A percentile compares a stretch with the other conserved stretches of the same genome.
Conservation (phyloP, 768 basidiomycete genomes). For the Naematelia aurantialba region DNA sequence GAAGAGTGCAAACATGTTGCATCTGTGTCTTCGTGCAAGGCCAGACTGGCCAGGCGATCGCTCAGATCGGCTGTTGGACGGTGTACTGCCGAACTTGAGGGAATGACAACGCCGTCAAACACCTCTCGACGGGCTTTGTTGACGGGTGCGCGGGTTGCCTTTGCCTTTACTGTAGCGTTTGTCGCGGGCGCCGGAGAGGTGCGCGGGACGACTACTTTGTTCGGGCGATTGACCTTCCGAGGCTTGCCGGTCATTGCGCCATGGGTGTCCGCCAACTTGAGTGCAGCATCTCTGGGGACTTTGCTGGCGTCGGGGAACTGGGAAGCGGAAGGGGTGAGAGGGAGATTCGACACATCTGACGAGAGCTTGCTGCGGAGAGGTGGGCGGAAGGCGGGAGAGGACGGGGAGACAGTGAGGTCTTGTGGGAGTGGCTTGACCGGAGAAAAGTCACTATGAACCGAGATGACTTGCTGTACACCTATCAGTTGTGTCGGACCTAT, state of each 20-base stretch:
- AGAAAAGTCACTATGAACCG: slow-evolving; percentile 32
- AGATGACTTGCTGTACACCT: slow-evolving; percentile 36
- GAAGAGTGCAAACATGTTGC: no score
- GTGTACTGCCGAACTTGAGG: slow-evolving; percentile 6
- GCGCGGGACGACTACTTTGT: neutral
- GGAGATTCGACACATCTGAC: neutral
- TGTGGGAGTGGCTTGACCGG: neutral
- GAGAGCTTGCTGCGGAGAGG: slow-evolving; percentile 28
- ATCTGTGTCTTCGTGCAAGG: neutral
- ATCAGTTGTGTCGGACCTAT: neutral
- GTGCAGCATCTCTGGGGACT: neutral
- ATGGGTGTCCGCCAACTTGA: no score
- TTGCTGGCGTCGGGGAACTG: neutral
- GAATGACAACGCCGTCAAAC: slow-evolving; percentile 14
- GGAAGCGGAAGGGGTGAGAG: neutral
- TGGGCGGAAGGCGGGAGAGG: slow-evolving; percentile 12
- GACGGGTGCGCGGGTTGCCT: neutral
- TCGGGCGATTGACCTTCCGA: neutral
- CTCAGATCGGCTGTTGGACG: neutral
- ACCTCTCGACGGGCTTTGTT: neutral
- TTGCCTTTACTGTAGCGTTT: neutral
- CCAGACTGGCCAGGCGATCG: neutral
- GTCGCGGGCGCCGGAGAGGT: neutral
- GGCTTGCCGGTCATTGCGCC: neutral
- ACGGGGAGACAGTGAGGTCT: neutral